phyloP scores from a whole-genome alignment of 2,329 filamentous ascomycete species.

The Aspergillus caelatus region DNA sequence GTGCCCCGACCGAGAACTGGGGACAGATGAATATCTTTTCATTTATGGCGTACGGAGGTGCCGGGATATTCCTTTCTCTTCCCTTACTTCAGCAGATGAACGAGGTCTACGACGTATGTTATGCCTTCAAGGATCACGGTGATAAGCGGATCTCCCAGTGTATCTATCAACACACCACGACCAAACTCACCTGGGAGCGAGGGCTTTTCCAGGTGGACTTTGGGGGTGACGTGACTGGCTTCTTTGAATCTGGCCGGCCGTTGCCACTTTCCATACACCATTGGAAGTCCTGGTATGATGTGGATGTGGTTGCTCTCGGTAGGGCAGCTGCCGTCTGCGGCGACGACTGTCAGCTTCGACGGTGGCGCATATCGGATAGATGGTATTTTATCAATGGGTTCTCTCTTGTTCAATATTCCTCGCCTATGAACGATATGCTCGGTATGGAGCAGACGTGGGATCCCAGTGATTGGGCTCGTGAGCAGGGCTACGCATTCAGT shows the following conservation, averaged over 20 bases:
- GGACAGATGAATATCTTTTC: constrained; percentile 52
- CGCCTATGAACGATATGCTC: constrained; percentile 39
- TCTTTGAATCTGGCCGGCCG: constrained; percentile 57
- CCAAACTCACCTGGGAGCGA: constrained; percentile 54
- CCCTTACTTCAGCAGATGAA: constrained; percentile 52
- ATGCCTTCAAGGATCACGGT: constrained; percentile 45
- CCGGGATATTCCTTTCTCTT: constrained; percentile 57
- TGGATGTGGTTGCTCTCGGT: constrained; percentile 18
- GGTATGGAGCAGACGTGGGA: constrained; percentile 57
- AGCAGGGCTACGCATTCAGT: constrained; percentile 49
- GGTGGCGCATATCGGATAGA: constrained; percentile 16
- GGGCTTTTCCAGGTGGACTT: constrained; percentile 60
- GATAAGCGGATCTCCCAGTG: constrained; percentile 59
- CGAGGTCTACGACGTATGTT: constrained; percentile 52
- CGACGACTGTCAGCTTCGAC: constrained; percentile 17
- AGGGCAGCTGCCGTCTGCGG: constrained; percentile 17
- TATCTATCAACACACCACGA: constrained; percentile 54
- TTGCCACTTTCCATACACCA: constrained; percentile 41
- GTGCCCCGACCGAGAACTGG: constrained; percentile 58
- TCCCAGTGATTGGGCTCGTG: constrained; percentile 39
- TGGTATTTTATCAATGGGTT: constrained; percentile 56
- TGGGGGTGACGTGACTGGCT: constrained; percentile 55
- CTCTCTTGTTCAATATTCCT: constrained; percentile 53
- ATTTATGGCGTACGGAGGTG: constrained; percentile 61
- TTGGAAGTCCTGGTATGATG: constrained; percentile 4